Percentiles rank a stretch among this genome's conserved stretches.
Evolutionary conservation across 768 basidiomycete species (phyloP).

Genomic region (Tulasnella sp.): DNA sequence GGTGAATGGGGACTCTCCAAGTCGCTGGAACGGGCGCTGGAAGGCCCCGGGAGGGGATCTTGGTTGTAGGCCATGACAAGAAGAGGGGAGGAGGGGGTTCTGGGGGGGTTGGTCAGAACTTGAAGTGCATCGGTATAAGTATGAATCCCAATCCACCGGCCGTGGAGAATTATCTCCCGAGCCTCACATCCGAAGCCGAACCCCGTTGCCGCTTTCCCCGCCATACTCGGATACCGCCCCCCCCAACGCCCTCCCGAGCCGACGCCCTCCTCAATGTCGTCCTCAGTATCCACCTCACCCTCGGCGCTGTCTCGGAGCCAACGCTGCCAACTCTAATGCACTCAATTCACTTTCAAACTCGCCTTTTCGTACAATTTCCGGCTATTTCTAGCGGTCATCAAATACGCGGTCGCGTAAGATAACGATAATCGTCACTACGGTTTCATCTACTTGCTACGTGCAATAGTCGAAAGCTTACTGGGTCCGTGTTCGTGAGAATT

Average conservation of each 20-base stretch:
- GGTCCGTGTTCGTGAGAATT: no score
- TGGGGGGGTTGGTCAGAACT: neutral
- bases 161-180: conserved; percentile 13
- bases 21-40: conserved; percentile 5
- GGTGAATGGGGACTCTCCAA: conserved; percentile 11
- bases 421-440: no score
- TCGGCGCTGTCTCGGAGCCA: neutral
- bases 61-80: conserved; percentile 5
- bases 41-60: conserved; percentile 2
- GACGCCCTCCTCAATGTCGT: no score
- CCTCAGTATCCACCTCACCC: neutral
- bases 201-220: conserved; percentile 6
- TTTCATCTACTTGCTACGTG: no score
- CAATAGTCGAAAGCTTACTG: no score
- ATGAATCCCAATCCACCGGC: conserved; percentile 7
- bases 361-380: no score
- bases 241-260: no score
- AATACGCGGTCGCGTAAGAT: no score
- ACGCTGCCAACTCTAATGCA: neutral
- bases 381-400: no score
- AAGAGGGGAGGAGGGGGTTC: neutral
- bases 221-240: conserved; percentile 4
- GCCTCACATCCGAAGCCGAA: conserved; percentile 11
- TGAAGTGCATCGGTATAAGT: conserved; percentile 13
- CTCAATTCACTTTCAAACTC: no score